A percentile compares a stretch with the other conserved stretches of the same genome.
Evolutionary conservation across 352 stramenopile species (phyloP).

Genomic region (Phytophthora tubulina): DNA sequence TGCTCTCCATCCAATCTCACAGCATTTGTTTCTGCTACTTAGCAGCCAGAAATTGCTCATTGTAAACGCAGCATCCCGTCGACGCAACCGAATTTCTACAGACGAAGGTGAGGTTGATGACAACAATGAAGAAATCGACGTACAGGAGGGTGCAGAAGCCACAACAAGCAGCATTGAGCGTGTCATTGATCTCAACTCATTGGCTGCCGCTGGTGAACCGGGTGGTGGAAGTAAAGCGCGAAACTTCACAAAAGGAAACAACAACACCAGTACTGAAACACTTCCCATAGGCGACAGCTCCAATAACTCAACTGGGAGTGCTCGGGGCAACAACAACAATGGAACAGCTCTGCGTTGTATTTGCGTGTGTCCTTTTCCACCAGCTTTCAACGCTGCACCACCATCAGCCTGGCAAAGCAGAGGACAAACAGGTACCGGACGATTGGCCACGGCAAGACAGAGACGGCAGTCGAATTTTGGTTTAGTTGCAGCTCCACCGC

Average conservation of each 20-base stretch:
- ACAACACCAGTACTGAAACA: slow-evolving; percentile 5
- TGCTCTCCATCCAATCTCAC: slow-evolving; percentile 56
- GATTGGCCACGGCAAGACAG: slow-evolving; percentile 20
- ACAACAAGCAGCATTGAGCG: slow-evolving; percentile 43
- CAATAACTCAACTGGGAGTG: neutral
- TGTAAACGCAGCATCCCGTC: slow-evolving; percentile 47
- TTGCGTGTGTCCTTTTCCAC: slow-evolving; percentile 69
- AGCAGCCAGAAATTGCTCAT: slow-evolving; percentile 65
- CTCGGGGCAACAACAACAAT: slow-evolving; percentile 3
- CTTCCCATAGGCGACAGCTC: slow-evolving; percentile 1
- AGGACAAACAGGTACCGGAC: slow-evolving; percentile 34
- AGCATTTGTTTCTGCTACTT: slow-evolving; percentile 68
- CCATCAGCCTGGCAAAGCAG: slow-evolving; percentile 45
- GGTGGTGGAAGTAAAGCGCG: slow-evolving; percentile 2
- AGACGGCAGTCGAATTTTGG: slow-evolving; percentile 25
- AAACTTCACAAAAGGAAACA: slow-evolving; percentile 4
- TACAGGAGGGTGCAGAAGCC: slow-evolving; percentile 23
- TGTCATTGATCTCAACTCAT: slow-evolving; percentile 44
- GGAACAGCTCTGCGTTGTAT: slow-evolving; percentile 34
- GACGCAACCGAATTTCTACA: neutral
- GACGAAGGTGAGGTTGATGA: neutral
- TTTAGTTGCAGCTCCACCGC: neutral
- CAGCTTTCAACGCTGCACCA: slow-evolving; percentile 49
- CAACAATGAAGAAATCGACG: slow-evolving; percentile 13
- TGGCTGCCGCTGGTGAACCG: neutral